These are phyloP conservation scores for Malus sylvestris DNA, from an alignment of 306 rosid genomes.

Conservation along the genomic window DNA sequence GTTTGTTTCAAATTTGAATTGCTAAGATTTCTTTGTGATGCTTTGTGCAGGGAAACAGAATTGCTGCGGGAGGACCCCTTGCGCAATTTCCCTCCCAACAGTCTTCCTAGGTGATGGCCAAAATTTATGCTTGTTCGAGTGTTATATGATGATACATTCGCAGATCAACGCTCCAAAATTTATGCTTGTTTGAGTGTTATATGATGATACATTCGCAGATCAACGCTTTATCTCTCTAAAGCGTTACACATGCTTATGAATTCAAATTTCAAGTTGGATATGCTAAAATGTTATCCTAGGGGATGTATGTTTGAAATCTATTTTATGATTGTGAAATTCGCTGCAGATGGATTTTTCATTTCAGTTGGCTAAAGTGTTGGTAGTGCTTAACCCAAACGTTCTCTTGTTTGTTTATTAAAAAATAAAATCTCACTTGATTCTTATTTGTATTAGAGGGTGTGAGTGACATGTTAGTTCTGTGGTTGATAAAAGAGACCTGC, in stretches of 20 bases:
- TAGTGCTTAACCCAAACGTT: too few species aligned
- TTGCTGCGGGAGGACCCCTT: constrained; percentile 70
- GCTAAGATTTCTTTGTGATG: background rate
- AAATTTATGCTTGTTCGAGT: background rate
- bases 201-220: background rate
- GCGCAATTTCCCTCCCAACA: constrained; percentile 67
- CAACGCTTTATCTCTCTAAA: background rate
- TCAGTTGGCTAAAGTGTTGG: too few species aligned
- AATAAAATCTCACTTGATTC: too few species aligned
- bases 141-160: background rate
- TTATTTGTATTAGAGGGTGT: too few species aligned
- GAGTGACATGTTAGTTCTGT: too few species aligned
- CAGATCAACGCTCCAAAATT: background rate
- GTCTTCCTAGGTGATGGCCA: constrained; percentile 58
- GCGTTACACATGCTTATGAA: background rate
- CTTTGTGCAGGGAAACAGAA: constrained; percentile 62
- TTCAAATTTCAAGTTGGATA: background rate
- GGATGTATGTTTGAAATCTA: too few species aligned
- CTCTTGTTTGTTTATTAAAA: too few species aligned
- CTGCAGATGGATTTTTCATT: too few species aligned
- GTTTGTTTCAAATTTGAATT: background rate
- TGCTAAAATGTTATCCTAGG: background rate
- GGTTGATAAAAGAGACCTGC: too few species aligned
- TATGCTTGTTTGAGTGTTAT: background rate
- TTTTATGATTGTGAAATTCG: too few species aligned